Base-by-base conservation (phyloP, 1,284 basidiomycete species). In the Wallemia hederae region DNA sequence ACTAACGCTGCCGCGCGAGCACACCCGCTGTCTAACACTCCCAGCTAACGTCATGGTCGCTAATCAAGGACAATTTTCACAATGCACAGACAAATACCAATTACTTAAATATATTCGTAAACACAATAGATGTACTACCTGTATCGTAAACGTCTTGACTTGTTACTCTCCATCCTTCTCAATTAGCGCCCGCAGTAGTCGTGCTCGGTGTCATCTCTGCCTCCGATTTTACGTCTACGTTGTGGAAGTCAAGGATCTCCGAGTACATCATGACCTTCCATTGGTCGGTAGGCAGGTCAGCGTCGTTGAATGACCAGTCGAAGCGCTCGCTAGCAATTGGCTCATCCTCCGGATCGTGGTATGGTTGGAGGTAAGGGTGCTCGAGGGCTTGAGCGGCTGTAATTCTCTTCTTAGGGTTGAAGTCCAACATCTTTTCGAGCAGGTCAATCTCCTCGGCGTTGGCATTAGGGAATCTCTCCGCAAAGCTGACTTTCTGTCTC, bases 221-320 rank as follows among this genome's bases (percentile, higher is more conserved):
- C n/a, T 49, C 39, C 39, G 39, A 49, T 5, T 49, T 22, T 9
- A 49, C 39, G 39, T 49, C n/a, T 9, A 70, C 68, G 64, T 70
- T 70, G 66, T 70, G 69, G 65, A 70, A 70, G 61, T 70, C 68
- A 60, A 74, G 67, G 58, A 73, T 73, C 65, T 74, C 72, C 19
- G 69, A 70, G 68, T 73, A 73, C 72, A 73, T 73, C 72, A 73
- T 72, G 67, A 97, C 92, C 74, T 96, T 97, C 92, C 92, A 98
- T 2, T 89, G 94, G 70, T 98, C 92, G 26, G 97, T 86, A 0
- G 94, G 94, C 58, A 99, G 76, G 70, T 99, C 92, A n/a, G 94
- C 94, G 66, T 99, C 92, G 73, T 99, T 99, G 80, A 99, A 98
- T 67, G 82, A 86, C 92, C 92, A 99, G 72, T 99, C 92, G 68